Evolutionary conservation across 2,329 filamentous ascomycete genomes (phyloP).

Genomic region (Trichoderma lentiforme): DNA sequence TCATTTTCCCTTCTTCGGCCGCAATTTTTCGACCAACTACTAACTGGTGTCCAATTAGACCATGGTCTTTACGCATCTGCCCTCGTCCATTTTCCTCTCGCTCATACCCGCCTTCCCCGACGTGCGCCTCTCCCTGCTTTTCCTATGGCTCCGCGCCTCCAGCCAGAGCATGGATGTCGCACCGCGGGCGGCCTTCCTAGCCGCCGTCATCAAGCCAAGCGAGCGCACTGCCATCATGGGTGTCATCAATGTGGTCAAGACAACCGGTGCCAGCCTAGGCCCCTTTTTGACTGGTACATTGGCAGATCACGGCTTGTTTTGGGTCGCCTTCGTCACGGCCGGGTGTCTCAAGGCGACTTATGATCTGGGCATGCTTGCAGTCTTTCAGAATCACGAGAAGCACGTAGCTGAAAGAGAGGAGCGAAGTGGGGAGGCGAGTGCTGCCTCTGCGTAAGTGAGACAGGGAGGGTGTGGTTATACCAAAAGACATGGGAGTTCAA

Average conservation of each 20-base stretch:
- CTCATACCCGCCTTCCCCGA: constrained; percentile 58
- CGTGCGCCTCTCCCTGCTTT: constrained; percentile 52
- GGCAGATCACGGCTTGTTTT: constrained; percentile 53
- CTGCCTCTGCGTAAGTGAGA: not conserved
- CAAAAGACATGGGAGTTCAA: not conserved
- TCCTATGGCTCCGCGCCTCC: constrained; percentile 61
- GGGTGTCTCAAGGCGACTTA: constrained; percentile 60
- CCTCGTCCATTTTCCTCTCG: constrained; percentile 62
- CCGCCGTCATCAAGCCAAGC: constrained; percentile 58
- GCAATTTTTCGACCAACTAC: not conserved
- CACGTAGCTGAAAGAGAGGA: not conserved
- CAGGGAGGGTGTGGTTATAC: not conserved
- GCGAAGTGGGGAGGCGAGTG: not conserved
- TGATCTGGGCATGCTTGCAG: constrained; percentile 54
- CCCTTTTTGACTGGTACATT: constrained; percentile 63
- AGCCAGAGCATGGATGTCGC: constrained; percentile 68
- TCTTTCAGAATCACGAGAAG: constrained; percentile 21
- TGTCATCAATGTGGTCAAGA: constrained; percentile 66
- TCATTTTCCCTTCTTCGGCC: not conserved
- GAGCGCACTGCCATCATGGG: constrained; percentile 73
- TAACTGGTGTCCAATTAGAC: constrained; percentile 41
- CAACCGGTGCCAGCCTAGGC: constrained; percentile 58
- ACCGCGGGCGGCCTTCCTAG: constrained; percentile 66
- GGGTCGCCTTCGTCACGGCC: constrained; percentile 61
- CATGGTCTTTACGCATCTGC: constrained; percentile 73